These are phyloP conservation scores for Porcisia deanei DNA, from an alignment of 208 protist genomes.

Conservation along the genomic window DNA sequence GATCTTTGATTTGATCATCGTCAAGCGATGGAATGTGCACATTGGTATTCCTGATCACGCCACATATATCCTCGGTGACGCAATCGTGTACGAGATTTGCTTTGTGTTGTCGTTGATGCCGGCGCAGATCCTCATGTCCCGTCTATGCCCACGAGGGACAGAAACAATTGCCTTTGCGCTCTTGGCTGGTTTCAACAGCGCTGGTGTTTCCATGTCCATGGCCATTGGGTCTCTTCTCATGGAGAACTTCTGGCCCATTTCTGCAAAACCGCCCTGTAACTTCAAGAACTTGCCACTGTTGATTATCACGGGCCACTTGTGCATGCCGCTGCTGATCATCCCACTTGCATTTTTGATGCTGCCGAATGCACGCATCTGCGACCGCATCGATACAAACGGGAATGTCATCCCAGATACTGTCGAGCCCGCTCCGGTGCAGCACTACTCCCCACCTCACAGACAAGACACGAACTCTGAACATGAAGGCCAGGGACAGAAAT, in stretches of 20 bases:
- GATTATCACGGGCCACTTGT: slow-evolving; percentile 63
- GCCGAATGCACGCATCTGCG: slow-evolving; percentile 51
- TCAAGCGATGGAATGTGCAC: slow-evolving; percentile 46
- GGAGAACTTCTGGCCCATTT: slow-evolving; percentile 45
- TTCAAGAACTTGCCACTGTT: slow-evolving; percentile 65
- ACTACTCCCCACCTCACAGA: no score
- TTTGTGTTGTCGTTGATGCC: slow-evolving; percentile 64
- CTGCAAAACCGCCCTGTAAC: slow-evolving; percentile 46
- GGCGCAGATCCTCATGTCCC: slow-evolving; percentile 49
- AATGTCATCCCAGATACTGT: slow-evolving; percentile 37
- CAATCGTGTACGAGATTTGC: slow-evolving; percentile 49
- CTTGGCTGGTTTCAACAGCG: slow-evolving; percentile 49
- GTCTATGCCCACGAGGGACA: slow-evolving; percentile 57
- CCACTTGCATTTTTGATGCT: slow-evolving; percentile 67
- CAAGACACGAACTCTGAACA: not conserved
- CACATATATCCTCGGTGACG: slow-evolving; percentile 65
- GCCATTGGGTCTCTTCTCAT: slow-evolving; percentile 56
- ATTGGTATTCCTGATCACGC: slow-evolving; percentile 48
- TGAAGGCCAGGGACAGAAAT: not conserved
- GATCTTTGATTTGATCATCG: slow-evolving; percentile 58
- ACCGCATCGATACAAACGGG: slow-evolving; percentile 43
- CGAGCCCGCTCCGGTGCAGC: slow-evolving; percentile 2
- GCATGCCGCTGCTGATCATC: slow-evolving; percentile 56
- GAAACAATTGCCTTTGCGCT: slow-evolving; percentile 62
- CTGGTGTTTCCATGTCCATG: slow-evolving; percentile 45